Conservation (phyloP, 768 basidiomycete species). For the Termitomyces sp. region DNA sequence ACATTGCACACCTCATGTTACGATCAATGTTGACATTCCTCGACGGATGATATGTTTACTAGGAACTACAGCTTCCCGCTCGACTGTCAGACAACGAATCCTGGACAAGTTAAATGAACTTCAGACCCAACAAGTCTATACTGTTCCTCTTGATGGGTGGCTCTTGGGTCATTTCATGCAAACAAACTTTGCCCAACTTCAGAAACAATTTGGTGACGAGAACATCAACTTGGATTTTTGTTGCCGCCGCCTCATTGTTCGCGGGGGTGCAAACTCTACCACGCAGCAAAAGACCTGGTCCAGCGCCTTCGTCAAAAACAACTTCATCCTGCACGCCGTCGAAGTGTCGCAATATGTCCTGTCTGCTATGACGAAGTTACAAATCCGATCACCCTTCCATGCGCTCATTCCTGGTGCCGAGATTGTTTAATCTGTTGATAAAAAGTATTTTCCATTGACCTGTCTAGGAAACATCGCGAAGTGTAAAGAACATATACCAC, state of each 20-base stretch:
- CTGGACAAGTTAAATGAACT: conserved; percentile 41
- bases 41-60: conserved; percentile 49
- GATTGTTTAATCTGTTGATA: conserved; percentile 55
- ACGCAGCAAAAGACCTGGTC: conserved; percentile 18
- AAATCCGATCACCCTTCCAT: conserved; percentile 18
- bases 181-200: conserved; percentile 40
- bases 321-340: too few relatives aligned
- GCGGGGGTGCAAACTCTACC: conserved; percentile 46
- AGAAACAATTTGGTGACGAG: conserved; percentile 48
- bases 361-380: too few relatives aligned
- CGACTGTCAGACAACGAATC: conserved; percentile 37
- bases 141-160: conserved; percentile 42
- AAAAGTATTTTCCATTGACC: conserved; percentile 62
- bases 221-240: conserved; percentile 48
- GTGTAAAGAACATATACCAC: conserved; percentile 54
- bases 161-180: conserved; percentile 42
- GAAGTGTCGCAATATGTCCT: too few relatives aligned
- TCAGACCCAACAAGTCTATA: conserved; percentile 33
- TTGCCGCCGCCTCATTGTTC: conserved; percentile 41
- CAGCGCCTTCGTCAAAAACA: too few relatives aligned
- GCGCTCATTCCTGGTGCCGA: conserved; percentile 68
- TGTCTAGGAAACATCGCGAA: conserved; percentile 64
- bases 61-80: conserved; percentile 41
- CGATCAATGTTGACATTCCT: conserved; percentile 34
- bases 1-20: conserved; percentile 29